Evolutionary conservation across 257 asterid genomes (phyloP).

Genomic region (Ocimum tenuiflorum): DNA sequence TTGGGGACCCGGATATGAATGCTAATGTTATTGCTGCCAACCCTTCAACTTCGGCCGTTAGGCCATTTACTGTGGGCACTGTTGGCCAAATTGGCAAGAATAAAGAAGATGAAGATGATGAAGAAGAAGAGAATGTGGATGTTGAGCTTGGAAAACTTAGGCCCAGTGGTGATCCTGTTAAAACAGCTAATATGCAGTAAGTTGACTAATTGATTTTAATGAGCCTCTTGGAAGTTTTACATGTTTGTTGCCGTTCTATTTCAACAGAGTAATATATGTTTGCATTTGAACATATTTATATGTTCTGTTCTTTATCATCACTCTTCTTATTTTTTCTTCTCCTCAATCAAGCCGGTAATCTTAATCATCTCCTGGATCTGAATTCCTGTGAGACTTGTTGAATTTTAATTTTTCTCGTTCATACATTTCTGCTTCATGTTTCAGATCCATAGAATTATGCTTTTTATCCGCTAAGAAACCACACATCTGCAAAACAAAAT

Average conservation of each 20-base stretch:
- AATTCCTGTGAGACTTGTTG: background rate
- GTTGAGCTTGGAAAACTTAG: slow-evolving; percentile 69
- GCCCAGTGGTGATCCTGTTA: slow-evolving; percentile 66
- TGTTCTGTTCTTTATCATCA: background rate
- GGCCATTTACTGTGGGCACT: slow-evolving; percentile 25
- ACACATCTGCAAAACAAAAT: background rate
- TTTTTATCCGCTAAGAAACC: too few relatives aligned
- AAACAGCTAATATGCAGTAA: slow-evolving; percentile 88
- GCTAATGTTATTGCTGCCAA: slow-evolving; percentile 27
- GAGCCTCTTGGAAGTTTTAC: background rate
- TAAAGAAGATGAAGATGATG: slow-evolving; percentile 91
- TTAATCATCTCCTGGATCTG: background rate
- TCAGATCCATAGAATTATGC: too few relatives aligned
- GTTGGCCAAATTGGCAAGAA: slow-evolving; percentile 45
- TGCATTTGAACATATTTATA: background rate
- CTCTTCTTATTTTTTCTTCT: background rate
- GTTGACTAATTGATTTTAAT: slow-evolving; percentile 21
- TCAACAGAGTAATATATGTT: background rate
- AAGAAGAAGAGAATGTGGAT: slow-evolving; percentile 89
- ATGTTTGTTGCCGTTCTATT: background rate
- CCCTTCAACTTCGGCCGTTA: slow-evolving; percentile 38
- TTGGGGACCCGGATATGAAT: slow-evolving; percentile 33
- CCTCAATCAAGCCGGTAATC: background rate
- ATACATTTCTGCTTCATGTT: too few relatives aligned
- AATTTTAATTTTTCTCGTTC: too few relatives aligned